Conservation (phyloP, 2,329 filamentous ascomycete genomes). For the Fusarium staphyleae region DNA sequence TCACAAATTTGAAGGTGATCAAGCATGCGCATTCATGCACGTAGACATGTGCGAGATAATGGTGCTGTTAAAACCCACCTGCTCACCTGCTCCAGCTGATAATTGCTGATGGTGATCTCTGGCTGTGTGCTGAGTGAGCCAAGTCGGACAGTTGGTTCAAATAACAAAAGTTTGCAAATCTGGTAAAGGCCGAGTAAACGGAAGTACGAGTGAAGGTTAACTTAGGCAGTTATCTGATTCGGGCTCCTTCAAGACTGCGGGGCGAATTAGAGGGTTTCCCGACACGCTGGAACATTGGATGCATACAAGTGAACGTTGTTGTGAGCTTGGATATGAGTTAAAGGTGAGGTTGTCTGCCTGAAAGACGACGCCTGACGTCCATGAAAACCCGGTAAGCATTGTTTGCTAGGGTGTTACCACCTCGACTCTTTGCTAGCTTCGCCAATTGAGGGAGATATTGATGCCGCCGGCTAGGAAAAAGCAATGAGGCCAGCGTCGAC, state of each 20-base stretch:
- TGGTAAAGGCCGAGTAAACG: slow-evolving; percentile 10
- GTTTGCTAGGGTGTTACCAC: not conserved
- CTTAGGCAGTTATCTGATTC: slow-evolving; percentile 24
- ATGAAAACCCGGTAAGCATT: not conserved
- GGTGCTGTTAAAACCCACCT: not conserved
- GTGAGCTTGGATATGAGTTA: not conserved
- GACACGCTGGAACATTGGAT: slow-evolving; percentile 5
- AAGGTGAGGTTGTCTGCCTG: not conserved
- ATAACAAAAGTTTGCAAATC: not conserved
- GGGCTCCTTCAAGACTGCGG: slow-evolving; percentile 6
- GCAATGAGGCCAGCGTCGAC: slow-evolving; percentile 3
- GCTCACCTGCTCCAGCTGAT: not conserved
- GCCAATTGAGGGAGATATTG: not conserved
- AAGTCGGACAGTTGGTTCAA: not conserved
- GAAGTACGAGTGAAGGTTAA: slow-evolving; percentile 18
- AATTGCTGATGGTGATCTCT: not conserved
- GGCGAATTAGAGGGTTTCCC: slow-evolving; percentile 2
- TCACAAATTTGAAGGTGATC: not conserved
- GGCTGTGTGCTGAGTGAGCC: not conserved
- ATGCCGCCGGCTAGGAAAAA: slow-evolving; percentile 1
- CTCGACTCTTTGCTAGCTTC: not conserved
- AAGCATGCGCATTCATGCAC: slow-evolving; percentile 2
- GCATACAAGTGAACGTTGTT: not conserved
- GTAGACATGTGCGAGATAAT: not conserved
- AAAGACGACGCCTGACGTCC: not conserved